These are phyloP conservation scores for Arachis monticola DNA, from an alignment of 331 rosid species.

Conservation along the genomic window DNA sequence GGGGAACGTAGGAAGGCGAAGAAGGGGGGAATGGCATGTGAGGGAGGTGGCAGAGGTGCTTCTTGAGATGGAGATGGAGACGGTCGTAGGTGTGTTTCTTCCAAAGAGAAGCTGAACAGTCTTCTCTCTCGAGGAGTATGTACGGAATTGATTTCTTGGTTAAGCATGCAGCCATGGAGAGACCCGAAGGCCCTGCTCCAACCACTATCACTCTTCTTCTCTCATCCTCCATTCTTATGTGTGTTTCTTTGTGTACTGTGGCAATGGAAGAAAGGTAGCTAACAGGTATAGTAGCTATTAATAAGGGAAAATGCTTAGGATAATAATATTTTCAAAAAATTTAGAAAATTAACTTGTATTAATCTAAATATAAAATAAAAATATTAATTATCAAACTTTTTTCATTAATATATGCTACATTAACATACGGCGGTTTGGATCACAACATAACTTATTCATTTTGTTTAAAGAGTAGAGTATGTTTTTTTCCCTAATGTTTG, in stretches of 20 bases:
- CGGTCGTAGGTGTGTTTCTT: conserved; percentile 73
- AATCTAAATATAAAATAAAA: too few species aligned
- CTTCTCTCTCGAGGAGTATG: conserved; percentile 68
- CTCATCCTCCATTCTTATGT: conserved; percentile 33
- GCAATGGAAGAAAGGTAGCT: not conserved
- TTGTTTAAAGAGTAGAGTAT: too few species aligned
- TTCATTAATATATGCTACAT: too few species aligned
- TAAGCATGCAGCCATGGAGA: conserved; percentile 59
- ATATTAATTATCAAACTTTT: too few species aligned
- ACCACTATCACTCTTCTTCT: conserved; percentile 55
- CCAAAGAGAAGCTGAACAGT: conserved; percentile 70
- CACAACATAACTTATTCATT: too few species aligned
- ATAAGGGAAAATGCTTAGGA: too few species aligned
- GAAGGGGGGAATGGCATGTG: conserved; percentile 54
- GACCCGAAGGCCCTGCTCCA: conserved; percentile 85
- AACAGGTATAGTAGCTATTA: too few species aligned
- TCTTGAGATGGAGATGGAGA: conserved; percentile 66
- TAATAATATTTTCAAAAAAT: too few species aligned
- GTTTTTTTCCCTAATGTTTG: too few species aligned
- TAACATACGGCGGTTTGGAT: too few species aligned
- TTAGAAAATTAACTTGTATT: too few species aligned
- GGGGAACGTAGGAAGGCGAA: conserved; percentile 56
- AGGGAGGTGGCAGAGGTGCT: conserved; percentile 64
- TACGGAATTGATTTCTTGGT: conserved; percentile 48
- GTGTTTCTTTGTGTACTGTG: not conserved